Evolutionary conservation across 768 basidiomycete species (phyloP), one percentile per base, ranked within the genome.

Genomic region (Lenzites betulinus): DNA sequence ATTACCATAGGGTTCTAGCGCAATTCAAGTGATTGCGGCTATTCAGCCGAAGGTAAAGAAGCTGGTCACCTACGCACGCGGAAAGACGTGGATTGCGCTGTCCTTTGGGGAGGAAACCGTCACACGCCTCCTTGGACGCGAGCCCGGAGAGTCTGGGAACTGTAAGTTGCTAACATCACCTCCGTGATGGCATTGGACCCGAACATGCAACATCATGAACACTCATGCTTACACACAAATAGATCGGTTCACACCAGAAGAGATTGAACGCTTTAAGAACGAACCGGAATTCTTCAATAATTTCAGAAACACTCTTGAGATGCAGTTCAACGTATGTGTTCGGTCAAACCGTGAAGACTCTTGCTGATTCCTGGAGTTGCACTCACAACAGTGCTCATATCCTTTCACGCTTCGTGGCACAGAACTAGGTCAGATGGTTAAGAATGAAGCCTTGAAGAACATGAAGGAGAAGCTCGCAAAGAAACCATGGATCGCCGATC

Each of bases 401-500:
- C 26, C 57, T n/a, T 73, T 73, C 7, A 84, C 81, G 1, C 59
- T 83, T 1, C 68, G 72, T 28, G 79, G 76, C n/a, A n/a, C n/a
- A n/a, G n/a, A n/a, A n/a, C n/a, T n/a, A n/a, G n/a, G n/a, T n/a
- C n/a, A n/a, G n/a, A n/a, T n/a, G n/a, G n/a, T n/a, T n/a, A n/a
- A n/a, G n/a, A n/a, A n/a, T n/a, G n/a, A n/a, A n/a, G n/a, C n/a
- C n/a, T n/a, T n/a, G n/a, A n/a, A n/a, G n/a, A n/a, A n/a, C n/a
- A n/a, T 88, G 83, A 49, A 74, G 49, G 67, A 77, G 59, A 80
- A 79, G 58, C 71, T 88, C 18, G 77, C 75, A 13, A 81, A 81
- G 68, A 86, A 81, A 65, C 84, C 85, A 1, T 80, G 81, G 77
- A 88, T 89, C 63, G 81, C 82, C 8, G 81, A 87, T 39, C 74